Conservation (phyloP, 768 basidiomycete genomes). For the Leccinum subtestaceum region DNA sequence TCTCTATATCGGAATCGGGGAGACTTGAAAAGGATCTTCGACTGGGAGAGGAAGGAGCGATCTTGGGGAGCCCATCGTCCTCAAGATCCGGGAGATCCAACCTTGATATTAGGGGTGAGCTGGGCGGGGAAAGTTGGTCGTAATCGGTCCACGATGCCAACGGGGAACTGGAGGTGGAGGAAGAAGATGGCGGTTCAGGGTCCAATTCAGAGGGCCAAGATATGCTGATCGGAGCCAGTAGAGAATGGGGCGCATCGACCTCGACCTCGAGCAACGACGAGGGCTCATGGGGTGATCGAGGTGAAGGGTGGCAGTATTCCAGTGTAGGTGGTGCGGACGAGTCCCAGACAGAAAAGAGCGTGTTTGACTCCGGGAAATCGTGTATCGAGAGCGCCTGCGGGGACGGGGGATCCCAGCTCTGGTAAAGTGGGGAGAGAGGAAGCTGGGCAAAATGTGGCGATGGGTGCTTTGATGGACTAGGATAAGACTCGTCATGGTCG, state of each 20-base stretch:
- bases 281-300: conserved; percentile 12
- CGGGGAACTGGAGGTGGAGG: conserved; percentile 12
- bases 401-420: conserved; percentile 28
- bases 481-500: conserved; percentile 22
- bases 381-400: conserved; percentile 14
- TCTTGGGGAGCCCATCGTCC: conserved; percentile 20
- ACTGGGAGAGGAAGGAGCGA: conserved; percentile 28
- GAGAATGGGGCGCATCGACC: conserved; percentile 14
- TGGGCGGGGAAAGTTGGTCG: conserved; percentile 22
- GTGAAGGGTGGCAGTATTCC: conserved; percentile 14
- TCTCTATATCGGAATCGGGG: conserved; percentile 31
- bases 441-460: conserved; percentile 16
- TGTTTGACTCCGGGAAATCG: conserved; percentile 17
- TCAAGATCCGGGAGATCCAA: conserved; percentile 33
- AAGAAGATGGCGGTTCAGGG: conserved; percentile 11
- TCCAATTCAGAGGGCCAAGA: conserved; percentile 22
- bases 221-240: conserved; percentile 23
- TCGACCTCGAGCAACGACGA: conserved; percentile 29
- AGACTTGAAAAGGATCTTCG: conserved; percentile 28
- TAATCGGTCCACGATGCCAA: conserved; percentile 24
- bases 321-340: conserved; percentile 12
- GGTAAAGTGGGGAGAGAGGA: conserved; percentile 37
- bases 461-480: conserved; percentile 9
- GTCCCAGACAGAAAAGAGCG: conserved; percentile 19
- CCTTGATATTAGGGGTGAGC: conserved; percentile 32